Base-by-base conservation (phyloP, 2,329 filamentous ascomycete genomes). In the Fusarium goolgardi region DNA sequence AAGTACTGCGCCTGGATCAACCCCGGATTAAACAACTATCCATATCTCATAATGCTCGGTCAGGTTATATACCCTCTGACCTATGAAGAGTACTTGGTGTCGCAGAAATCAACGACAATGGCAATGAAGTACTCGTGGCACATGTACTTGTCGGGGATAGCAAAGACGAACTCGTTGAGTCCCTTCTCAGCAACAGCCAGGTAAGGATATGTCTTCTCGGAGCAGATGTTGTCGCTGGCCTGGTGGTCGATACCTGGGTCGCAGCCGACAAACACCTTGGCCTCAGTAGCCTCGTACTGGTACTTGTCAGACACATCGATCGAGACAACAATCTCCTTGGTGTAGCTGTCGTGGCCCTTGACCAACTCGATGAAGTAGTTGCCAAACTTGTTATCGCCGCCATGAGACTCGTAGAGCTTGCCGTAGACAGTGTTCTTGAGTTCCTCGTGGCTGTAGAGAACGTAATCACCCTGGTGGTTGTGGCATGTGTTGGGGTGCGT, bases 91-190 rank as follows among this genome's bases (percentile, higher is more conserved):
- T 54, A 43, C 13, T 60, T 56, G 35, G 56, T 61, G 21, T 68
- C 55, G 57, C 73, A 74, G 37, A 73, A 54, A 43, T 73, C 67
- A 51, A 74, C 71, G 41, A 52, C 64, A 32, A 75, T 67, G 62
- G 57, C 72, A 50, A 74, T 50, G 46, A 51, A 70, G 69, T 73
- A 74, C 25, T 71, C n/a, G 6, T 43, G 18, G 65, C 72, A 74
- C 63, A 65, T 35, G 67, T 69, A 71, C 35, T 20, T 31, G 20
- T 58, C 55, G 6, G 39, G 16, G 12, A 43, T 20, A 16, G 55
- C 31, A 54, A 58, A 54, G 25, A 45, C 50, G 11, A 58, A 45
- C 40, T 58, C 55, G 25, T 58, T 55, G 32, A 58, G 50, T 32
- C 55, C 55, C 32, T 45, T 55, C 55, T 55, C 55, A 6, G 40